Percentiles rank a stretch among this genome's conserved stretches.
phyloP scores from a whole-genome alignment of 352 stramenopile genomes.

The Phytophthora citricola region DNA sequence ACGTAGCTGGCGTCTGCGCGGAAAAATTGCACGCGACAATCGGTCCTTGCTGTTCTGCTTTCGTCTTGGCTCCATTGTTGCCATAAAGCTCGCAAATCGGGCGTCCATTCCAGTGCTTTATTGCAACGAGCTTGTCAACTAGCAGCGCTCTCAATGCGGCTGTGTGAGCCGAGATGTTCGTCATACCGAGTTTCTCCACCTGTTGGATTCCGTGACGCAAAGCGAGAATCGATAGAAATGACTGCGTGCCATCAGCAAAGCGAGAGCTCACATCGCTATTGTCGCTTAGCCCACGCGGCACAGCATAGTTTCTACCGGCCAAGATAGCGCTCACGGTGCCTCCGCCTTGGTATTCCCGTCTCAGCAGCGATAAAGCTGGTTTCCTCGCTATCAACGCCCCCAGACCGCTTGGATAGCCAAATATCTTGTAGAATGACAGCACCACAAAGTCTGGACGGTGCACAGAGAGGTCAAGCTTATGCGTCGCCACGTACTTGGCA shows the following conservation, averaged over 20 bases:
- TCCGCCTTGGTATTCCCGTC: slow-evolving; percentile 70
- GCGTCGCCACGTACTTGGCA: slow-evolving; percentile 69
- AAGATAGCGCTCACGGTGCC: slow-evolving; percentile 72
- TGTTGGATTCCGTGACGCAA: slow-evolving; percentile 58
- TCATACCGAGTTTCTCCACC: slow-evolving; percentile 55
- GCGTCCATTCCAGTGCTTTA: slow-evolving; percentile 63
- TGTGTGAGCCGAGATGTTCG: slow-evolving; percentile 55
- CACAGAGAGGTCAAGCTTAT: slow-evolving; percentile 57
- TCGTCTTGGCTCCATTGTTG: slow-evolving; percentile 6
- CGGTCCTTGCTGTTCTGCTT: slow-evolving; percentile 32
- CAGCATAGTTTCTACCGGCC: slow-evolving; percentile 45
- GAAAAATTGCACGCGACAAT: slow-evolving; percentile 76
- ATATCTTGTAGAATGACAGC: slow-evolving; percentile 89
- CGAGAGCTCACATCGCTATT: slow-evolving; percentile 21
- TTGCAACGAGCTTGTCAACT: slow-evolving; percentile 31
- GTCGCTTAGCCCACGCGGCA: slow-evolving; percentile 38
- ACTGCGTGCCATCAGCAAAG: slow-evolving; percentile 71
- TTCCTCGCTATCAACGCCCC: slow-evolving; percentile 68
- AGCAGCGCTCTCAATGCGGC: slow-evolving; percentile 50
- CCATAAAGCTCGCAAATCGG: slow-evolving; percentile 69
- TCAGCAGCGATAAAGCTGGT: slow-evolving; percentile 41
- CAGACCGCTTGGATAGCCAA: slow-evolving; percentile 76
- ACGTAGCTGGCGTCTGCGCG: slow-evolving; percentile 62
- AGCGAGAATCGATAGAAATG: slow-evolving; percentile 73
- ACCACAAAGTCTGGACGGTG: slow-evolving; percentile 68